Percentiles rank a stretch among this genome's conserved stretches.
Conservation (phyloP, 495 filamentous ascomycete genomes). For the Friedmanniomyces simplex region DNA sequence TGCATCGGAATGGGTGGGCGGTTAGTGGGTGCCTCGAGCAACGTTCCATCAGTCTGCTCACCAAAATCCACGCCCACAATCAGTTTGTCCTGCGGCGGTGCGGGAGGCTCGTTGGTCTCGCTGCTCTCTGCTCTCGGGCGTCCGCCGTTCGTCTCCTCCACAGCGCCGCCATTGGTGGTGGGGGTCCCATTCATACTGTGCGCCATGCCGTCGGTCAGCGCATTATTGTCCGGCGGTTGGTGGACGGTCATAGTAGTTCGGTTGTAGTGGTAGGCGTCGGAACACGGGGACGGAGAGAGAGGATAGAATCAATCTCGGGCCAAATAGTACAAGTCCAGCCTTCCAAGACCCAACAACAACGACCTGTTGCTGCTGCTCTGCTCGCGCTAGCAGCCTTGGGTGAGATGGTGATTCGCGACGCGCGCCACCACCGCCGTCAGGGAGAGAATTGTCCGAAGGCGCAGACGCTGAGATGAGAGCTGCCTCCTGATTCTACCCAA, state of each 20-base stretch:
- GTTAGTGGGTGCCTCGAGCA: not conserved
- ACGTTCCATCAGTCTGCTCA: not conserved
- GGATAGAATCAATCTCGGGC: too few relatives aligned
- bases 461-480: too few relatives aligned
- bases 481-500: too few relatives aligned
- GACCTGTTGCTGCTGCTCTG: too few relatives aligned
- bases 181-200: conserved; percentile 3
- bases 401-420: too few relatives aligned
- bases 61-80: conserved; percentile 34
- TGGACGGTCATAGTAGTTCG: conserved; percentile 8
- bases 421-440: too few relatives aligned
- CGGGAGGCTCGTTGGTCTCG: not conserved
- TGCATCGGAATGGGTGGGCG: not conserved
- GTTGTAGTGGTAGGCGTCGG: too few relatives aligned
- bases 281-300: too few relatives aligned
- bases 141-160: not conserved
- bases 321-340: too few relatives aligned
- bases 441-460: too few relatives aligned
- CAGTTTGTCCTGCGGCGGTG: conserved; percentile 22
- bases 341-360: too few relatives aligned
- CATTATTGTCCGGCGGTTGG: not conserved
- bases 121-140: not conserved
- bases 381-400: too few relatives aligned
- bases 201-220: not conserved
- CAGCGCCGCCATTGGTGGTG: not conserved